Percentiles rank a stretch among this genome's conserved stretches.
Conservation (phyloP, 192 early-diverging fungal species). For the Helicostylum pulchrum region DNA sequence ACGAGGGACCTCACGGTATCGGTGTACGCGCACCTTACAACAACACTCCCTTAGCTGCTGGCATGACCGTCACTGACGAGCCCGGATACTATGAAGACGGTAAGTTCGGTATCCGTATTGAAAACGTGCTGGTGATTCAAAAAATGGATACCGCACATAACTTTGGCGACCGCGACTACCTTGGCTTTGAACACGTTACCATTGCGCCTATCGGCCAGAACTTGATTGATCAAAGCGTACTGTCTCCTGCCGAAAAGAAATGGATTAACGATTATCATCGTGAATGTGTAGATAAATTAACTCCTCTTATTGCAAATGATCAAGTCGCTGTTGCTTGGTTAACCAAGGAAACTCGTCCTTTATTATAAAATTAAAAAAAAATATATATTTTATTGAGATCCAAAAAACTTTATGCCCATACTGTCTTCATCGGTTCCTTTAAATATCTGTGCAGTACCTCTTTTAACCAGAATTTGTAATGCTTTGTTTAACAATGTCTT, state of each 20-base stretch:
- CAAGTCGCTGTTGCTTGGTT: slow-evolving; percentile 78
- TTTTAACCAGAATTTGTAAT: slow-evolving; percentile 77
- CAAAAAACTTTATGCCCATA: slow-evolving; percentile 87
- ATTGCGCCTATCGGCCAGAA: slow-evolving; percentile 85
- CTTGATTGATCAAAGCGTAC: slow-evolving; percentile 64
- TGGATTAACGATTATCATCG: slow-evolving; percentile 90
- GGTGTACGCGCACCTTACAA: slow-evolving; percentile 71
- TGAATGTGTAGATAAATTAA: slow-evolving; percentile 70
- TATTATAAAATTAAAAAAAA: neutral
- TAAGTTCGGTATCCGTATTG: slow-evolving; percentile 93
- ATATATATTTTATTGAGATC: slow-evolving; percentile 6
- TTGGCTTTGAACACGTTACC: slow-evolving; percentile 90
- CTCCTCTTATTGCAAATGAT: slow-evolving; percentile 68
- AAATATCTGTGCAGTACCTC: slow-evolving; percentile 83
- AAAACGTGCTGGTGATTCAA: slow-evolving; percentile 82
- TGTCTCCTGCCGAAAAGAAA: slow-evolving; percentile 66
- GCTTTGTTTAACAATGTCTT: slow-evolving; percentile 66
- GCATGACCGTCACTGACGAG: slow-evolving; percentile 97
- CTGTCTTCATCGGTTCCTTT: slow-evolving; percentile 60
- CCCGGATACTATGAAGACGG: slow-evolving; percentile 98
- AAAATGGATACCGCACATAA: slow-evolving; percentile 67
- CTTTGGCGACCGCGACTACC: slow-evolving; percentile 79
- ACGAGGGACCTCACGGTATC: slow-evolving; percentile 94
- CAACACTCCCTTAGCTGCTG: slow-evolving; percentile 70
- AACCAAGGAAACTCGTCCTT: slow-evolving; percentile 71